Evolutionary conservation across 1,139 yeast genomes (phyloP).

Genomic region (Suhomyces maxii): DNA sequence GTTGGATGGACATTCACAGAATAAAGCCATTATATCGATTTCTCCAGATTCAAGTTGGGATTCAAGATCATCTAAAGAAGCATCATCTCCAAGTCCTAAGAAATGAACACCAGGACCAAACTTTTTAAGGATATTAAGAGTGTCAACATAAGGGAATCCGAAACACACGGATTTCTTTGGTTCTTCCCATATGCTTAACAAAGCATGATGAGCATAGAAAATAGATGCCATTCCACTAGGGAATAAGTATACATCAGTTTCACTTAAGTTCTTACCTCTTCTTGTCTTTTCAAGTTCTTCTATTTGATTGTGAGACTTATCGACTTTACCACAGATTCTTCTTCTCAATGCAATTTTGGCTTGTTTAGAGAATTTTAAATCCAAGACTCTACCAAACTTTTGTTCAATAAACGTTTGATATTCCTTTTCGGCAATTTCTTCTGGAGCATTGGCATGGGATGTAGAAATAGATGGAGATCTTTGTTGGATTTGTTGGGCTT

Average conservation of each 20-base stretch:
- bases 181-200: slow-evolving; percentile 36
- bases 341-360: slow-evolving; percentile 75
- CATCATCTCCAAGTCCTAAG: slow-evolving; percentile 80
- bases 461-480: slow-evolving; percentile 29
- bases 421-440: slow-evolving; percentile 46
- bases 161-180: slow-evolving; percentile 78
- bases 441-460: slow-evolving; percentile 22
- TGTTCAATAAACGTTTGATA: slow-evolving; percentile 77
- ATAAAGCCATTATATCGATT: slow-evolving; percentile 62
- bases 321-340: slow-evolving; percentile 72
- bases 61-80: slow-evolving; percentile 68
- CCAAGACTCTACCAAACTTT: slow-evolving; percentile 85
- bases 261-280: slow-evolving; percentile 39
- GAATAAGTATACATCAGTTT: slow-evolving; percentile 74
- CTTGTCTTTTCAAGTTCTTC: slow-evolving; percentile 33
- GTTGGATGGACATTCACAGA: slow-evolving; percentile 93
- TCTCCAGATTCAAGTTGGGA: slow-evolving; percentile 60
- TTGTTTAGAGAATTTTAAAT: slow-evolving; percentile 68
- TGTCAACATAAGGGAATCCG: slow-evolving; percentile 95
- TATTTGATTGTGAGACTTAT: slow-evolving; percentile 38
- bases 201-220: slow-evolving; percentile 74
- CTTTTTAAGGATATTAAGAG: slow-evolving; percentile 77
- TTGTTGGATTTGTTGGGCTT: slow-evolving; percentile 39
- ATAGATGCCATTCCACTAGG: slow-evolving; percentile 95
- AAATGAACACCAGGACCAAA: slow-evolving; percentile 90